A percentile compares a stretch with the other conserved stretches of the same genome.
These are phyloP conservation scores for Rauvolfia tetraphylla DNA, from an alignment of 257 asterid species.

Conservation along the genomic window DNA sequence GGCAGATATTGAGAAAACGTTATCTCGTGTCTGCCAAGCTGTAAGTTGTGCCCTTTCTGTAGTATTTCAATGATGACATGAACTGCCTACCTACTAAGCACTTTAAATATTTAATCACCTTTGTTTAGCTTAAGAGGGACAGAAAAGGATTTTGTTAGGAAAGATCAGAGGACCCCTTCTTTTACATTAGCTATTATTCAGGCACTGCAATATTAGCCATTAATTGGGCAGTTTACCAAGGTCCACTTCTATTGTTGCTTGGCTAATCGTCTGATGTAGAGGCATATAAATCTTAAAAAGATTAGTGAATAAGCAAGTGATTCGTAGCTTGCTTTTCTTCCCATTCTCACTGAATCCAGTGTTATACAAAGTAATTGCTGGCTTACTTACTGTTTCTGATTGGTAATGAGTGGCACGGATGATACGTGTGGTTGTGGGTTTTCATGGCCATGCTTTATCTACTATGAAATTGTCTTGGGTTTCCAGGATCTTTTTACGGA, in stretches of 20 bases:
- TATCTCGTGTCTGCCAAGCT: slow-evolving; percentile 67
- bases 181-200: not conserved
- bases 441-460: not conserved
- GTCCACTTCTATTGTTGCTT: not conserved
- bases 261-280: not conserved
- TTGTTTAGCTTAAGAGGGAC: not conserved
- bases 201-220: not conserved
- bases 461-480: not conserved
- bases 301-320: not conserved
- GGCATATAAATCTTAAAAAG: not conserved
- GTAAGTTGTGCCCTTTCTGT: slow-evolving; percentile 37
- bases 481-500: not conserved
- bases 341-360: not conserved
- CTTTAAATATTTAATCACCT: not conserved
- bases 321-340: not conserved
- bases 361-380: not conserved
- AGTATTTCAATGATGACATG: not conserved
- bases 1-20: slow-evolving; percentile 71
- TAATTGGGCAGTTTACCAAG: not conserved
- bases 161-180: not conserved
- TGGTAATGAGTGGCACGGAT: not conserved
- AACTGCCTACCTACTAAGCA: not conserved
- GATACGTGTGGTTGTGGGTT: not conserved
- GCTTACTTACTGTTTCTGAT: not conserved
- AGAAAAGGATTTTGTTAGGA: not conserved